Base-by-base conservation (phyloP, 345 rosid genomes). In the Brassica nigra region DNA sequence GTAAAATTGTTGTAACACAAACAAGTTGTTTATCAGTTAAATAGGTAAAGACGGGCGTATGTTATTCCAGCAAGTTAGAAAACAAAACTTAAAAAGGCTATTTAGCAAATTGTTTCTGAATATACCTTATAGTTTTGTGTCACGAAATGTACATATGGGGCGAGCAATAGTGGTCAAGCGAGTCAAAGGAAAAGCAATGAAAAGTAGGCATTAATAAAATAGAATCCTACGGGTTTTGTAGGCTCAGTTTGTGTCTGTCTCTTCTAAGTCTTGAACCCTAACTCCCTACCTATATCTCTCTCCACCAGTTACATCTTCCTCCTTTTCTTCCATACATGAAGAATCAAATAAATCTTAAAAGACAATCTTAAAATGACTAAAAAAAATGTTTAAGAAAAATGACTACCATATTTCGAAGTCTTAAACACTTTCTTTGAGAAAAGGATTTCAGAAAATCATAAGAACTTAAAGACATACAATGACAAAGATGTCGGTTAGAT, bases 171-270 rank as follows among this genome's bases (percentile, higher is more conserved):
- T 66, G 64, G 82, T 73, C 78, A 59, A 67, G 31, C 69, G 69
- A 73, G 82, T 79, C 82, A 79, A 79, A 79, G 10, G 70, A 79
- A 74, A 79, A 59, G 65, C 78, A 68, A 79, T 28, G 69, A 59
- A 33, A 61, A 58, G 73, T 65, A 39, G 69, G 70, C 31, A 47
- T 61, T 67, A 33, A 73, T 73, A 67, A 73, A 79, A 79, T 73
- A 47, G 64, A 73, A 73, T 74, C n/a, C 74, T 79, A 79, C 11
- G 64, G 5, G 20, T 44, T 65, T 37, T 27, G 42, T 79, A 79
- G 82, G 70, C 64, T 79, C 78, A 79, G 78, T 73, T 73, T 68
- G 44, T 79, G 82, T 79, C 82, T 44, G 69, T 33, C 44, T 73
- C 78, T 66, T 73, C 8, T n/a, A 59, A 67, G 82, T 73, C 70